Conservation (phyloP, 306 rosid genomes). For the Dalbergia oliveri region DNA sequence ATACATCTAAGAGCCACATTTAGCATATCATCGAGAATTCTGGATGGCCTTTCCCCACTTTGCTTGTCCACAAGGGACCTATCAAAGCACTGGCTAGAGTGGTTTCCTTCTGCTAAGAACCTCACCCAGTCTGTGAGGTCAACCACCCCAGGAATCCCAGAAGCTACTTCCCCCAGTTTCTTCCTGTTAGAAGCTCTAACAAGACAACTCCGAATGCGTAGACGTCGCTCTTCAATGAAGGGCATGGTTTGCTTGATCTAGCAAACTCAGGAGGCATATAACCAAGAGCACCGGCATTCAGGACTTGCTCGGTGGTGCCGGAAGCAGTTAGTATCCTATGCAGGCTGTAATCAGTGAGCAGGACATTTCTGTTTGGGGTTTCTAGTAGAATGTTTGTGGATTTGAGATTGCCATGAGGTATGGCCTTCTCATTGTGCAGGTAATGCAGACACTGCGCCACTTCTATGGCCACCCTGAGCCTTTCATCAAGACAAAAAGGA, state of each 20-base stretch:
- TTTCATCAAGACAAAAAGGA: constrained; percentile 62
- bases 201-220: constrained; percentile 80
- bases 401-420: constrained; percentile 90
- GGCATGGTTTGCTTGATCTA: constrained; percentile 74
- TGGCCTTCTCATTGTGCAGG: constrained; percentile 78
- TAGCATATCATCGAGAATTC: constrained; percentile 65
- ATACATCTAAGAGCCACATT: constrained; percentile 74
- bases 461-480: constrained; percentile 66
- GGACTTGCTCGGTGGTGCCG: constrained; percentile 81
- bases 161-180: constrained; percentile 64
- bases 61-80: constrained; percentile 54
- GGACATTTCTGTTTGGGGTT: constrained; percentile 55
- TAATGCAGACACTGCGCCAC: constrained; percentile 67
- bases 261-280: constrained; percentile 84
- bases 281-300: constrained; percentile 79
- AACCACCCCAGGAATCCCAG: constrained; percentile 65
- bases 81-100: constrained; percentile 68
- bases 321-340: constrained; percentile 74
- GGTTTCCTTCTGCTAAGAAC: constrained; percentile 60
- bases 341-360: constrained; percentile 75
- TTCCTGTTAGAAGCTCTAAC: constrained; percentile 82
- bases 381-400: constrained; percentile 77
- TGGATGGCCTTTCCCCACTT: constrained; percentile 31
- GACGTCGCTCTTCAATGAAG: constrained; percentile 82
- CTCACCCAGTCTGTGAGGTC: constrained; percentile 78